Percentiles rank a stretch among this genome's conserved stretches.
Evolutionary conservation across 140 eudicot species (phyloP).

Genomic region (Flaveria floridana): DNA sequence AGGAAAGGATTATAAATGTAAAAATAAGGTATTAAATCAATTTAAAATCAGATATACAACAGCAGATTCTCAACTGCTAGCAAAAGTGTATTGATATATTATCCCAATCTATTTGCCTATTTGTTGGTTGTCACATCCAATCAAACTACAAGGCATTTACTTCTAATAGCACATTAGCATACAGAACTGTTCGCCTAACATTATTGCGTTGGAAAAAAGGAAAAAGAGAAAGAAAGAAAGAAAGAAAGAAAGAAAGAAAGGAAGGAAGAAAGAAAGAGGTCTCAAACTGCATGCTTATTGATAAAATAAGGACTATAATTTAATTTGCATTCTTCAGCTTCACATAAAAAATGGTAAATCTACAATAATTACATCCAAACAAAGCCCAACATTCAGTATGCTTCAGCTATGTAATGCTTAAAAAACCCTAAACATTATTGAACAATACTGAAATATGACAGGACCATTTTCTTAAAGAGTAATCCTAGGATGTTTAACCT

Average conservation of each 20-base stretch:
- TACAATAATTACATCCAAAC: not conserved
- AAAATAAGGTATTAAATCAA: not conserved
- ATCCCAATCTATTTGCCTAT: not conserved
- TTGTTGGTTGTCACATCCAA: not conserved
- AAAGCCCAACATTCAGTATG: not conserved
- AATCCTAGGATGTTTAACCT: not conserved
- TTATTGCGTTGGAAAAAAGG: too few relatives aligned
- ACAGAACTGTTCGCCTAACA: not conserved
- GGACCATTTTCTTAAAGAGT: not conserved
- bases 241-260: too few relatives aligned
- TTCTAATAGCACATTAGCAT: not conserved
- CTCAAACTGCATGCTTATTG: not conserved
- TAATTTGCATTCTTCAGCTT: not conserved
- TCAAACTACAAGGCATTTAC: not conserved
- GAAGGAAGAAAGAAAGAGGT: too few relatives aligned
- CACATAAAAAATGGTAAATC: not conserved
- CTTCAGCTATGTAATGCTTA: not conserved
- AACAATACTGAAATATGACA: not conserved
- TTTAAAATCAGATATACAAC: not conserved
- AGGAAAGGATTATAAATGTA: slow-evolving; percentile 4
- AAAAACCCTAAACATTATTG: not conserved
- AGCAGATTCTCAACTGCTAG: not conserved
- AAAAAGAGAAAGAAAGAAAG: too few relatives aligned
- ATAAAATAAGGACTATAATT: not conserved
- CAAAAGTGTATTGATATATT: not conserved